phyloP scores from a whole-genome alignment of 2,329 filamentous ascomycete species.

The Diaporthe helianthi region DNA sequence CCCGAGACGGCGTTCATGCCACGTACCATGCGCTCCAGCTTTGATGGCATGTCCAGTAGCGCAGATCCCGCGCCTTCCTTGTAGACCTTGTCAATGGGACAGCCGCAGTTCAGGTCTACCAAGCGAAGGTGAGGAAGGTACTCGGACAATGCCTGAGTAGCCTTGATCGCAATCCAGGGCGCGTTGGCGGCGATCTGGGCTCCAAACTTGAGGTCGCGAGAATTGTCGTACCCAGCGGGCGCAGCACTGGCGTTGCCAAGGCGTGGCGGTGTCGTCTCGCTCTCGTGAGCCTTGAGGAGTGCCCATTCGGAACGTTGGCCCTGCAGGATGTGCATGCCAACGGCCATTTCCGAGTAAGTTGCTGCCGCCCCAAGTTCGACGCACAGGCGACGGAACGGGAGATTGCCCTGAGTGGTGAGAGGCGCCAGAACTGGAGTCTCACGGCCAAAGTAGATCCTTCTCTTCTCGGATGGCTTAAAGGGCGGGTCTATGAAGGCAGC shows the following conservation, averaged over 20 bases:
- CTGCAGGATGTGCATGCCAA: slow-evolving; percentile 87
- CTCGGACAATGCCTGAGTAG: slow-evolving; percentile 79
- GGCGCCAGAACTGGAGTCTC: slow-evolving; percentile 95
- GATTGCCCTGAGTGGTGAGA: slow-evolving; percentile 93
- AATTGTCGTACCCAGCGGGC: slow-evolving; percentile 77
- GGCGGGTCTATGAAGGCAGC: slow-evolving; percentile 87
- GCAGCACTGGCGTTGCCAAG: slow-evolving; percentile 60
- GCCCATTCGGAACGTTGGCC: slow-evolving; percentile 95
- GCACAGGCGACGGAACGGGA: slow-evolving; percentile 91
- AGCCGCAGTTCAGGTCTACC: slow-evolving; percentile 96
- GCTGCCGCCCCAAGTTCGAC: slow-evolving; percentile 88
- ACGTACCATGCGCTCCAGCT: slow-evolving; percentile 91
- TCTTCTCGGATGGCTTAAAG: slow-evolving; percentile 90
- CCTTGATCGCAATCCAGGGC: slow-evolving; percentile 88
- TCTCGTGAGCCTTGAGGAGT: slow-evolving; percentile 88
- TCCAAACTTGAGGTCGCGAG: slow-evolving; percentile 85
- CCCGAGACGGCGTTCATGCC: slow-evolving; percentile 96
- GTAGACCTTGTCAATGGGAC: slow-evolving; percentile 94
- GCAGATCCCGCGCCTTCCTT: slow-evolving; percentile 88
- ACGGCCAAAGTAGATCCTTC: slow-evolving; percentile 88
- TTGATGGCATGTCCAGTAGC: slow-evolving; percentile 84
- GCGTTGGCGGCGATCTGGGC: slow-evolving; percentile 93
- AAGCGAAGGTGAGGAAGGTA: slow-evolving; percentile 85
- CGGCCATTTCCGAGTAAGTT: slow-evolving; percentile 98
- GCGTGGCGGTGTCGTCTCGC: slow-evolving; percentile 76